Percentiles rank a stretch among this genome's conserved stretches.
These are phyloP conservation scores for Saccharomycopsis crataegensis DNA, from an alignment of 1,139 yeast species.

Conservation along the genomic window DNA sequence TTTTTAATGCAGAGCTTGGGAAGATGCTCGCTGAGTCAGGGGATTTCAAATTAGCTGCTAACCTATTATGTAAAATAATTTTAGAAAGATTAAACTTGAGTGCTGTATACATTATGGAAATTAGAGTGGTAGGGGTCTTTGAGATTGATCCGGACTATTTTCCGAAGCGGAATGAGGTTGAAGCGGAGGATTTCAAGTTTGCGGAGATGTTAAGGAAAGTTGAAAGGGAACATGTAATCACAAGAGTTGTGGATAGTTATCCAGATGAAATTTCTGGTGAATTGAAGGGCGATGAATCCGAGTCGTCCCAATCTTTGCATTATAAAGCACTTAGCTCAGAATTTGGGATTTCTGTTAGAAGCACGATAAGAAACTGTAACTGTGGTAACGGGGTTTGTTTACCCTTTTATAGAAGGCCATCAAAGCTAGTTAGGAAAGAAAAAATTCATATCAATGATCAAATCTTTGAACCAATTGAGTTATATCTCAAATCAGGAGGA, in stretches of 20 bases:
- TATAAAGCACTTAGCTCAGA: conserved; percentile 44
- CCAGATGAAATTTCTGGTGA: conserved; percentile 27
- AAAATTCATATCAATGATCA: conserved; percentile 22
- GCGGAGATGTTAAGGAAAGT: conserved; percentile 31
- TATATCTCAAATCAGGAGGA: conserved; percentile 50
- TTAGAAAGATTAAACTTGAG: conserved; percentile 35
- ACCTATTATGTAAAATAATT: conserved; percentile 35
- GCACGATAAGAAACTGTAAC: conserved; percentile 27
- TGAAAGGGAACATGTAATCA: conserved; percentile 34
- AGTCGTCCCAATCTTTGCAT: conserved; percentile 35
- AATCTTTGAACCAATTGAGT: conserved; percentile 28
- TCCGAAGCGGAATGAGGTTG: conserved; percentile 36
- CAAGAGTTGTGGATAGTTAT: conserved; percentile 44
- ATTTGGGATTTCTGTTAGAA: conserved; percentile 39
- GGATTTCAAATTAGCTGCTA: conserved; percentile 39
- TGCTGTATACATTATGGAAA: conserved; percentile 50
- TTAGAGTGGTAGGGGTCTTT: conserved; percentile 43
- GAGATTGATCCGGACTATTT: conserved; percentile 35
- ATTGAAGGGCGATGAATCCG: conserved; percentile 17
- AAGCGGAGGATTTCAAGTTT: conserved; percentile 37
- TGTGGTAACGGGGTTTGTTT: conserved; percentile 44
- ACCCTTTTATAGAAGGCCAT: conserved; percentile 41
- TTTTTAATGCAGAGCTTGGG: conserved; percentile 30
- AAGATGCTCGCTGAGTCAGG: conserved; percentile 35
- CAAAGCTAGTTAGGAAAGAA: conserved; percentile 36